Base-by-base conservation (phyloP, 2,329 filamentous ascomycete genomes). In the Anisogramma anomala region DNA sequence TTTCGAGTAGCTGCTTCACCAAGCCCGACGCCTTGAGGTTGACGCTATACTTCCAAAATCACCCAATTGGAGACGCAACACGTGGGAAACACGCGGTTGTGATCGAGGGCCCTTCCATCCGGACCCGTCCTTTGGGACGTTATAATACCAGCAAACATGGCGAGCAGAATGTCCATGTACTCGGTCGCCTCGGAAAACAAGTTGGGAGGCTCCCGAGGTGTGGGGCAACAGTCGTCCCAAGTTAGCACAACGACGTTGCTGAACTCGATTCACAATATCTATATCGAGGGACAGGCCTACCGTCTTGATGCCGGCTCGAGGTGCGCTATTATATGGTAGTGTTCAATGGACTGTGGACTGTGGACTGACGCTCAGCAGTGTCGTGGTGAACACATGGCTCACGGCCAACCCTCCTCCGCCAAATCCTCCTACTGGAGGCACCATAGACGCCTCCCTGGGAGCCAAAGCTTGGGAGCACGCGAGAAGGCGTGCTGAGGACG, bases 331-430 rank as follows among this genome's bases (percentile, higher is more conserved):
- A 17, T 13, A 19, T 23, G n/a, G 14, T 27, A 13, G 17, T 6
- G 9, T 11, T 17, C 15, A 13, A 17, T 23, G n/a, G 5, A 1
- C 20, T n/a, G n/a, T n/a, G n/a, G 7, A 28, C 11, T 14, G 14
- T n/a, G 23, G 9, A 17, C 25, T 41, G 38, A 41, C 32, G 15
- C 15, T 7, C 17, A 6, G 17, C 26, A 94, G 86, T 58, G 61
- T 96, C 28, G 88, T 91, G 0, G 86, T 96, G 50, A 96, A 96
- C 65, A 95, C 87, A 43, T 95, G 88, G 88, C 72, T 91, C 39
- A 94, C 85, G 3, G 84, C 85, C 14, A 71, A 77, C 20, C 83
- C 83, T 50, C 66, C 74, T 18, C 77, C 80, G 28, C 71, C 75
- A 3, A 76, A 86, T 53, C 83, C 82, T 27, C 71, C 74, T 42